Evolutionary conservation across 192 early-diverging fungal species (phyloP), one percentile per base, ranked within the genome.

Genomic region (Rhizoclosmatium sp.): DNA sequence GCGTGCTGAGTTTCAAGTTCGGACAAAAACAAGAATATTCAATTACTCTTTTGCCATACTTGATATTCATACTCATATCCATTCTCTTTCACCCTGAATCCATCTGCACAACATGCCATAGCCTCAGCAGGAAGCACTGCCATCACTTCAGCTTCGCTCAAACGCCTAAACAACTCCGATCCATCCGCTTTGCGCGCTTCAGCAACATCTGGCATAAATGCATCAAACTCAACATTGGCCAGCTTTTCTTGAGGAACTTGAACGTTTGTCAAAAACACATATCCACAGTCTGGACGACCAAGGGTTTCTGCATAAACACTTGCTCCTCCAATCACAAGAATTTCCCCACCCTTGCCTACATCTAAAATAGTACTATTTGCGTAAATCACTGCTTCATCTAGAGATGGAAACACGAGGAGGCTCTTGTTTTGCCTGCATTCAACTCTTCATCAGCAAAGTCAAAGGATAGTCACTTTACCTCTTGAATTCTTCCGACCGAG

Each of bases 281-380:
- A 86, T 2, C 80, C 49, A 72, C 91, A 92, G 9, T 80, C 69
- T 3, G 87, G 74, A 47, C 89, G 89, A 5, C 79, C 81, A 39
- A 98, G 78, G 9, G 92, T 91, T 80, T 91, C 87, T 23, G 83
- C 79, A 80, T 98, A 98, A 41, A 97, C 81, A 45, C 90, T 81
- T 19, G 86, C 85, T 2, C 96, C 96, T 64, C 96, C 96, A 76
- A 95, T 93, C 54, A 95, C 78, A 82, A 93, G 96, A n/a, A 92
- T 85, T 19, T 23, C 40, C 14, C 66, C 47, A 21, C 16, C 44
- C 10, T 16, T 68, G 16, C 89, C 87, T 45, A 66, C 81, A 56
- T 82, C 59, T 31, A 75, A 56, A 42, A 80, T 80, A 19, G 82
- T 45, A 16, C 79, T 69, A 14, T 87, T 87, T 40, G 92, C 81